Base-by-base conservation (phyloP, 352 stramenopile species). In the Phytophthora pini region DNA sequence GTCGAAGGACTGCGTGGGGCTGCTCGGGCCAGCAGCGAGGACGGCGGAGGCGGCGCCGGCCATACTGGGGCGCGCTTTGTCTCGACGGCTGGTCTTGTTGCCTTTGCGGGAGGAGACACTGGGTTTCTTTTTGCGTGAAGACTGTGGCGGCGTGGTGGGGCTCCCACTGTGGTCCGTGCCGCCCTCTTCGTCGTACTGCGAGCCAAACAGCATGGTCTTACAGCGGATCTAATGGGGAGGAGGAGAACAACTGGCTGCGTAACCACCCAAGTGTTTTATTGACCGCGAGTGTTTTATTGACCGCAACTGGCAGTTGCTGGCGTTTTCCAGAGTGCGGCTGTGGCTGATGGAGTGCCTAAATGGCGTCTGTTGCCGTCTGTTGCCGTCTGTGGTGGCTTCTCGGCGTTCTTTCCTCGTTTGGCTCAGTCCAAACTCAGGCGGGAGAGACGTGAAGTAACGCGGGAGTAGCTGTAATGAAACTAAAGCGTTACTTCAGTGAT, bases 171-270 rank as follows among this genome's bases (percentile, higher is more conserved):
- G 57, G 32, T 79, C 70, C 2, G 71, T 80, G 34, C 49, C 62
- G 24, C 45, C 63, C 36, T 85, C 76, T 20, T 85, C 76, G 47
- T 85, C 76, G 65, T 85, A 85, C 65, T 85, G 76, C 39, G 73
- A 46, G 48, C 76, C 76, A 56, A 85, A 85, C 5, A 85, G 71
- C 76, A 85, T 85, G 29, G 5, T 4, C 24, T 44, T 41, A 7
- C 34, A 20, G 22, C 17, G 40, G 56, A 44, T 64, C 45, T 62
- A 26, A 22, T 26, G 26, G n/a, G n/a, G 24, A 62, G n/a, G 52
- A 61, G n/a, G 51, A 61, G 39, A 36, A 22, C 46, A 45, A 36
- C 34, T 44, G 36, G 12, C 46, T 17, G 53, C 32, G 47, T 58
- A 70, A 50, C 45, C 39, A 54, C 44, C 24, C 60, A 49, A 31